phyloP scores from a whole-genome alignment of 1,139 yeast species.

The Sugiyamaella sp. region DNA sequence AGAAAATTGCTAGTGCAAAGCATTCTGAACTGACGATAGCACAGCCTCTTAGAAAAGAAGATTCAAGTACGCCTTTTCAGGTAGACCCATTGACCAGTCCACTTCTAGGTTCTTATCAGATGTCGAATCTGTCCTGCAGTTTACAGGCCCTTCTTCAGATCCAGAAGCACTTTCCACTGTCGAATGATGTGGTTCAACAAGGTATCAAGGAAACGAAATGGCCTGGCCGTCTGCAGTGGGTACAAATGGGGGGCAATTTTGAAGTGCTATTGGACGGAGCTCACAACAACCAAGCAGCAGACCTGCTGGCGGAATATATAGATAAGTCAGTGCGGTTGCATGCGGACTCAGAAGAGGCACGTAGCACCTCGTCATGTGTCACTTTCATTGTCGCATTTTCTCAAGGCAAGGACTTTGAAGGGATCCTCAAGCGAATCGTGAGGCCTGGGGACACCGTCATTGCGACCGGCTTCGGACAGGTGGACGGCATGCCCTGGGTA shows the following conservation, averaged over 20 bases:
- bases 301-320: constrained; percentile 58
- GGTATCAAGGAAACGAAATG: constrained; percentile 54
- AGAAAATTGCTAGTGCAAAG: constrained; percentile 25
- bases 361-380: no score
- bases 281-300: constrained; percentile 84
- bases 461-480: constrained; percentile 63
- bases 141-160: constrained; percentile 54
- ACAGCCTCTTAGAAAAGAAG: constrained; percentile 14
- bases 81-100: constrained; percentile 48
- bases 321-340: constrained; percentile 34
- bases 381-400: constrained; percentile 77
- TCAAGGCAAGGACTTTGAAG: constrained; percentile 63
- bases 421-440: constrained; percentile 57
- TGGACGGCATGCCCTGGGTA: constrained; percentile 96
- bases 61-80: constrained; percentile 14
- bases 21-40: constrained; percentile 22
- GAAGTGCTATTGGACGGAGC: constrained; percentile 84
- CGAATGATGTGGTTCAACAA: constrained; percentile 42
- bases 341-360: constrained; percentile 24
- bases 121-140: constrained; percentile 69
- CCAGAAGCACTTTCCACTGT: constrained; percentile 28
- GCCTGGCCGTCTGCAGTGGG: constrained; percentile 48
- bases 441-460: constrained; percentile 57
- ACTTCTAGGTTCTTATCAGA: constrained; percentile 71
- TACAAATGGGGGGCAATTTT: constrained; percentile 53